Evolutionary conservation across 2,329 filamentous ascomycete genomes (phyloP).

Genomic region (Orbilia brochopaga): DNA sequence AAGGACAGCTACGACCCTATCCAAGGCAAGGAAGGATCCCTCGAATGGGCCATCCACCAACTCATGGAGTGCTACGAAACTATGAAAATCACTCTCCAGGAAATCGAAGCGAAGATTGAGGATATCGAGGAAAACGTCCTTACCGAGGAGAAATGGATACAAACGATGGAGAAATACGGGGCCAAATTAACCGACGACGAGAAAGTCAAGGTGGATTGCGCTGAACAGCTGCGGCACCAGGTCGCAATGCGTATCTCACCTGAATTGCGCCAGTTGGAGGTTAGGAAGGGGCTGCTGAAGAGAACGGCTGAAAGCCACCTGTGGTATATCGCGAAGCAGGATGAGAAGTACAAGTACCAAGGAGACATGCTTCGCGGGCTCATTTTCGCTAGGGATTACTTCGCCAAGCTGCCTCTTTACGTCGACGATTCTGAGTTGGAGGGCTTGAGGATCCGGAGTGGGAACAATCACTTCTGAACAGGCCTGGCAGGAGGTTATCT

Average conservation of each 20-base stretch:
- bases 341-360: slow-evolving; percentile 11
- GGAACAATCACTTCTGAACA: slow-evolving; percentile 10
- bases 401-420: not conserved
- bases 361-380: slow-evolving; percentile 31
- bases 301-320: slow-evolving; percentile 18
- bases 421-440: slow-evolving; percentile 8
- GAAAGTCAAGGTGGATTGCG: too few relatives aligned
- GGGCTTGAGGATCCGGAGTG: not conserved
- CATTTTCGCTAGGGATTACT: slow-evolving; percentile 14
- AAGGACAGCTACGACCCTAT: slow-evolving; percentile 24
- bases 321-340: slow-evolving; percentile 39
- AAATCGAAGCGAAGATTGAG: slow-evolving; percentile 3
- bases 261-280: slow-evolving; percentile 1
- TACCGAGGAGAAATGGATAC: too few relatives aligned
- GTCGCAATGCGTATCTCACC: slow-evolving; percentile 3
- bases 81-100: not conserved
- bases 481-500: too few relatives aligned
- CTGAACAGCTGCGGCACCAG: slow-evolving; percentile 4
- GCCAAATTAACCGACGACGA: not conserved
- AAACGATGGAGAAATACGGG: not conserved
- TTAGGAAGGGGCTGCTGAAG: slow-evolving; percentile 25
- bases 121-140: too few relatives aligned
- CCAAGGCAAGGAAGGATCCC: slow-evolving; percentile 3
- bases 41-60: slow-evolving; percentile 30
- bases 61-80: slow-evolving; percentile 32